phyloP scores from a whole-genome alignment of 2,329 filamentous ascomycete species.

The Colletotrichum magnum region DNA sequence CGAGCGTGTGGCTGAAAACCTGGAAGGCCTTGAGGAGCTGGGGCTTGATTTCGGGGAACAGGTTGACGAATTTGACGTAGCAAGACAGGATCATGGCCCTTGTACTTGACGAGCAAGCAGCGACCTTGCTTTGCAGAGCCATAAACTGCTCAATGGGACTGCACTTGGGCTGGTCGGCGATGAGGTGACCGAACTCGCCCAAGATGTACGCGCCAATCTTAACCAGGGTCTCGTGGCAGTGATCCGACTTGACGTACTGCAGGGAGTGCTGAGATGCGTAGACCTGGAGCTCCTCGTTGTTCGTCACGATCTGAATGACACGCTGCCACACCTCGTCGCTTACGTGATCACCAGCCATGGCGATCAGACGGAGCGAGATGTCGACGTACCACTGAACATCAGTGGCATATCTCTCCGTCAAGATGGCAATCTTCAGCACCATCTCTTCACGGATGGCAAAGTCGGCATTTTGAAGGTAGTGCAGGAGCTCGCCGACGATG shows the following conservation, averaged over 20 bases:
- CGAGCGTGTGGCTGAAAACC: slow-evolving; percentile 92
- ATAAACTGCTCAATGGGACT: slow-evolving; percentile 98
- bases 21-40: slow-evolving; percentile 92
- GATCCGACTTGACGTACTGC: slow-evolving; percentile 91
- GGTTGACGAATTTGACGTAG: slow-evolving; percentile 97
- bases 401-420: slow-evolving; percentile 98
- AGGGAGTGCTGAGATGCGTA: slow-evolving; percentile 96
- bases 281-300: slow-evolving; percentile 97
- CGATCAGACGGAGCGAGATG: slow-evolving; percentile 92
- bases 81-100: slow-evolving; percentile 94
- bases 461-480: slow-evolving; percentile 95
- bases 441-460: slow-evolving; percentile 99
- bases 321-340: slow-evolving; percentile 99
- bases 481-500: slow-evolving; percentile 93
- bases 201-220: slow-evolving; percentile 98
- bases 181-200: slow-evolving; percentile 96
- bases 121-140: slow-evolving; percentile 90
- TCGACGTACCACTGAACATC: slow-evolving; percentile 99
- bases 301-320: slow-evolving; percentile 98
- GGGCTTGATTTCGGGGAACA: slow-evolving; percentile 98
- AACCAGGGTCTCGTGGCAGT: slow-evolving; percentile 96
- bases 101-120: slow-evolving; percentile 89
- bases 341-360: slow-evolving; percentile 97
- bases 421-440: slow-evolving; percentile 98
- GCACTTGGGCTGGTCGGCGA: slow-evolving; percentile 91